Conservation (phyloP, 176 grass and related monocot genomes). For the Bonia amplexicaulis region DNA sequence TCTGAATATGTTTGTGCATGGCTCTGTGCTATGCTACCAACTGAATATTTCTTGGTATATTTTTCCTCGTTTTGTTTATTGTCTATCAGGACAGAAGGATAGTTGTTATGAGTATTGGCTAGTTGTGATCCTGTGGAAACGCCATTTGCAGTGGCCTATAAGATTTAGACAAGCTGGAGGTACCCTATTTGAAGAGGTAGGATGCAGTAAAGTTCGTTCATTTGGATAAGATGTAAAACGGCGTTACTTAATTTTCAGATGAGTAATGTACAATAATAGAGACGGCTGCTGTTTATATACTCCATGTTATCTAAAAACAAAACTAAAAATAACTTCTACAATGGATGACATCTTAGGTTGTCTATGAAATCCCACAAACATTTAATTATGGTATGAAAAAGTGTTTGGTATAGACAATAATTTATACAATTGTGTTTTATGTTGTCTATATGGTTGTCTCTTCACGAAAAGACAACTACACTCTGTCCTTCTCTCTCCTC, state of each 20-base stretch:
- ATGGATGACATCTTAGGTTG: no score
- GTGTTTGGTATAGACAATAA: no score
- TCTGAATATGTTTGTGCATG: neutral
- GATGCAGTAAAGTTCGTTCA: neutral
- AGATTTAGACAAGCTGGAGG: neutral
- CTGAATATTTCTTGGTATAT: neutral
- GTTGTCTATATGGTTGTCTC: no score
- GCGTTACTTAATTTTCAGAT: neutral
- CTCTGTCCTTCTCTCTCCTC: no score
- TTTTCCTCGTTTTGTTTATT: neutral
- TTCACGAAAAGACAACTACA: no score
- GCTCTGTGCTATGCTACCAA: neutral
- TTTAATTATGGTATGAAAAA: no score
- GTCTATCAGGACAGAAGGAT: neutral
- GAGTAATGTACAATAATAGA: neutral
- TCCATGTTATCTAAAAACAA: no score
- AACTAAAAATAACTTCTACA: no score
- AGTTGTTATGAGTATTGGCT: neutral
- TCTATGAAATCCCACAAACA: no score
- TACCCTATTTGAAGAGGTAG: neutral
- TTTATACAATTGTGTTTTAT: no score
- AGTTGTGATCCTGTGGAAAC: neutral
- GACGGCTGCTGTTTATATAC: no score
- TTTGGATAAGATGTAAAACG: neutral
- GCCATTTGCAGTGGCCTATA: neutral